Base-by-base conservation (phyloP, 371 early-diverging fungal species). In the Rhizomucor pusillus region DNA sequence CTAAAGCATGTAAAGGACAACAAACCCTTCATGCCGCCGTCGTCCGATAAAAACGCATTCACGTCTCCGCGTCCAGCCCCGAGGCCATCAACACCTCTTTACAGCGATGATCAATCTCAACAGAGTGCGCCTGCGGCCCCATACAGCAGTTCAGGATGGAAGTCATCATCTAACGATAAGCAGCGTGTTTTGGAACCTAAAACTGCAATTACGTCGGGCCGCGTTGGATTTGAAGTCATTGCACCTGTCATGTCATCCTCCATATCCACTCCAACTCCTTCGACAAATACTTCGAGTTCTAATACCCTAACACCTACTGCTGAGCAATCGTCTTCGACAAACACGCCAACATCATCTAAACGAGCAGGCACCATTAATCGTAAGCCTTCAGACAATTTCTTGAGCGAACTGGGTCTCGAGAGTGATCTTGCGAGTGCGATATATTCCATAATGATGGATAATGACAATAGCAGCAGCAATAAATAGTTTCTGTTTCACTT, bases 1-100 rank as follows among this genome's bases (percentile, higher is more conserved):
- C 66, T 92, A 39, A 90, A 92, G 55, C 85, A 85, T 43, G 81
- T 90, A 47, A 84, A 84, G 52, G 84, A 88, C 52, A 79, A 80
- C 56, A 84, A 84, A 43, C 63, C 67, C 13, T 69, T 71, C 37
- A 66, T 58, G 24, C 77, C 72, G 22, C 22, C 47, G 18, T 47
- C 44, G 25, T n/a, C 39, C 11, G 44, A 47, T 35, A 41, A 50
- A 37, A 51, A 41, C 43, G 54, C 61, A 20, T 66, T 60, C 45
- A 61, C 56, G 11, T 61, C 66, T 22, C 62, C 66, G 40, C 52
- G 59, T 13, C 64, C 64, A 23, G 59, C 64, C 13, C 64, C 64
- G 19, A 50, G 44, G 39, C 64, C 65, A 44, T 40, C 59, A 50
- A 48, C 45, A 45, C 34, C 50, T 22, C 14, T 44, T 19, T 48